Evolutionary conservation across 768 basidiomycete genomes (phyloP), one percentile per base, ranked within the genome.

Genomic region (Trichaptum fuscoviolaceum): DNA sequence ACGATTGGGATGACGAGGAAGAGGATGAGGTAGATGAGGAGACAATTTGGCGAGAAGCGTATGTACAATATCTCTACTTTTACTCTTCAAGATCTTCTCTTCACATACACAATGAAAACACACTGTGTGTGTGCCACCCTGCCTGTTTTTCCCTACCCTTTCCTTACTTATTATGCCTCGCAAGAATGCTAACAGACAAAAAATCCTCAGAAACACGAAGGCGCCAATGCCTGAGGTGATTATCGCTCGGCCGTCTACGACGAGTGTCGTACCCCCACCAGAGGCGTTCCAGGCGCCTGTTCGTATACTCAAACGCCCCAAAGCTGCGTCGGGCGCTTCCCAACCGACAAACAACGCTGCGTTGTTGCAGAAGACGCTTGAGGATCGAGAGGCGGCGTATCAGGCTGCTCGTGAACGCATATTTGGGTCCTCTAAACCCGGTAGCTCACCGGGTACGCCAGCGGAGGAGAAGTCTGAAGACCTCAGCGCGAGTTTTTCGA

Each of bases 11-110:
- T 64, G 76, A 80, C 64, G 81, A 81, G 9, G 82, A 83, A 1
- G 82, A 83, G 0, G 85, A 83, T 0, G 83, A 82, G 57, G 77
- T 78, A 57, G 78, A 75, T 35, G 85, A 82, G 35, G 82, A 79
- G 72, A 81, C 77, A 64, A 78, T 91, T 63, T 92, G 90, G 90
- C 83, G 87, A 67, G 81, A 85, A 70, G 90, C 90, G 90, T 91
- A 73, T 77, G 89, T 81, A 35, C n/a, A n/a, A n/a, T 24, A n/a
- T 18, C 66, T 59, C 67, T 42, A 24, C n/a, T 67, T 36, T 20
- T 20, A 62, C 58, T 6, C 30, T 30, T 30, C 30, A 30, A 30
- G 30, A 30, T 30, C 30, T 35, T 58, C 25, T 42, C 15, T 69
- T 61, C 61, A 1, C 24, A 18, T 64, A 63, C 34, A 62, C 20